These are phyloP conservation scores for Acacia crassicarpa DNA, from an alignment of 306 rosid genomes.

Conservation along the genomic window DNA sequence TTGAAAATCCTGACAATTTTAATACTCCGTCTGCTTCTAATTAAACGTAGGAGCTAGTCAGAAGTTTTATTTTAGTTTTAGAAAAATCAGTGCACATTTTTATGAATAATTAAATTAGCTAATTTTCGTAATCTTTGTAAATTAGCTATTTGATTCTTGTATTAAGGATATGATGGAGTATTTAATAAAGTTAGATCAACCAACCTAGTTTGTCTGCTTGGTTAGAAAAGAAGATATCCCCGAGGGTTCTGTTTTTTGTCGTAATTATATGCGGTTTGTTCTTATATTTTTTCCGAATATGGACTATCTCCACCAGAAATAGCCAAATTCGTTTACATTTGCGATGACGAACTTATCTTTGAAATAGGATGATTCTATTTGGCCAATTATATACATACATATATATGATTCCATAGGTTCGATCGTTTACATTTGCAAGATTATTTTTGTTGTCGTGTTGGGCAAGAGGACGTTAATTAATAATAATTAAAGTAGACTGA, in stretches of 20 bases:
- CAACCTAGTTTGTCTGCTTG: not conserved
- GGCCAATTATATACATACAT: not conserved
- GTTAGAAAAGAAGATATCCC: not conserved
- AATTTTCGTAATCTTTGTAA: too few relatives aligned
- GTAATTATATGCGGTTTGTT: not conserved
- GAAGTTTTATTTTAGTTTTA: too few relatives aligned
- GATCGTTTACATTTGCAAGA: not conserved
- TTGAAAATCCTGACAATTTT: not conserved
- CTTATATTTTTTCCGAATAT: not conserved
- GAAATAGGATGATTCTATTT: not conserved
- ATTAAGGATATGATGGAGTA: too few relatives aligned
- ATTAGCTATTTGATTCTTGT: too few relatives aligned
- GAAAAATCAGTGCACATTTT: too few relatives aligned
- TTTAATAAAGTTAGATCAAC: not conserved
- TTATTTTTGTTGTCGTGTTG: not conserved
- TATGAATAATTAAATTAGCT: too few relatives aligned
- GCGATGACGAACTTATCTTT: constrained; percentile 18
- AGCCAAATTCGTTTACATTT: not conserved
- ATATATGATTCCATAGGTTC: not conserved
- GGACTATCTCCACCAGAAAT: not conserved
- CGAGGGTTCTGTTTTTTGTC: not conserved
- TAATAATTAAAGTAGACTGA: not conserved
- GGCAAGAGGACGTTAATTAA: not conserved
- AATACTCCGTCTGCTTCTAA: not conserved
- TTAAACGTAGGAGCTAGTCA: too few relatives aligned